Base-by-base conservation (phyloP, 108 stramenopile species). In the Cylindrotheca closterium region DNA sequence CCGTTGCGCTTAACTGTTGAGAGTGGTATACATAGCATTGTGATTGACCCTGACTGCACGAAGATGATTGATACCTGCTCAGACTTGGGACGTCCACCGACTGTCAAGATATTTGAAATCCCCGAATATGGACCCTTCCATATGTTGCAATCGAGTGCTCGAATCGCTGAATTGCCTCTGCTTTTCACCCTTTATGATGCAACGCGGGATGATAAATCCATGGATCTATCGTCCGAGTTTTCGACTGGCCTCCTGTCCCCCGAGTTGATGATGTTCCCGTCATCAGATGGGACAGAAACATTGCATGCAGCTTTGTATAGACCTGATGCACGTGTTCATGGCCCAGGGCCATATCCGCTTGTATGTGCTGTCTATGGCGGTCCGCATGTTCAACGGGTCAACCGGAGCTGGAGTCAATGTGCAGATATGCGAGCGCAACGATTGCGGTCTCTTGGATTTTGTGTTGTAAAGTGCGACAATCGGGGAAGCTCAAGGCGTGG, bases 401-500 rank as follows among this genome's bases (percentile, higher is more conserved):
- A 75, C 19, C 60, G 84, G 24, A 70, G 80, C 10, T 95, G 94
- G 92, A 58, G 73, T 27, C 85, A 87, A 58, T 82, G 83, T 65
- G 88, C 79, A 3, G 96, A 96, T 70, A 85, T 94, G 88, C 73
- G 96, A 34, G 91, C 90, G 21, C 96, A 96, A 70, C 51, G 82
- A 10, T 66, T 96, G 34, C 71, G 88, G 5, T 76, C 78, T 18
- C 47, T 82, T 17, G 97, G 97, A 0, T 92, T 92, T 73, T 88
- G 89, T 37, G 97, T 98, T 23, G 77, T 98, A 45, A 97, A 95
- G 57, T 95, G 94, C 48, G 97, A 98, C 85, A 96, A 96, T 70
- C 75, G 97, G 0, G 97, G 97, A 8, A 88, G 88, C 21, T 78
- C 67, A n/a, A 75, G 92, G 8, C 87, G 97, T 22, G 97, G 97